Conservation (phyloP, 108 stramenopile species). For the Stephanodiscus minutulus region DNA sequence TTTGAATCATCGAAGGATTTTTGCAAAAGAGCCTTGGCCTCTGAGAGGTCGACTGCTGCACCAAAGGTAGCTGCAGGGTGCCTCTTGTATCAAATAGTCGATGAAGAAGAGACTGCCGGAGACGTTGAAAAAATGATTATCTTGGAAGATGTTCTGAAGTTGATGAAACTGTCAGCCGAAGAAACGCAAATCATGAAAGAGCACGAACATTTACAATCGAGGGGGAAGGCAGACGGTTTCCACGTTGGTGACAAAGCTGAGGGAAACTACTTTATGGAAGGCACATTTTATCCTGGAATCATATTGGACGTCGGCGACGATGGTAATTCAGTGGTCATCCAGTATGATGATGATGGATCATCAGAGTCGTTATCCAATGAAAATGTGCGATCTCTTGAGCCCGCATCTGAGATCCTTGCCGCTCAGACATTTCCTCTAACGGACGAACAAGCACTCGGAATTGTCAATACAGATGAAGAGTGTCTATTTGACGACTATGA, state of each 20-base stretch:
- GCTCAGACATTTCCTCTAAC: slow-evolving; percentile 49
- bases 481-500: slow-evolving; percentile 54
- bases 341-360: slow-evolving; percentile 81
- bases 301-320: slow-evolving; percentile 58
- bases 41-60: slow-evolving; percentile 26
- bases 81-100: slow-evolving; percentile 64
- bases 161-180: slow-evolving; percentile 33
- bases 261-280: slow-evolving; percentile 73
- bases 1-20: slow-evolving; percentile 68
- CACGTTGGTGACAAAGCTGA: slow-evolving; percentile 69
- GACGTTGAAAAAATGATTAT: slow-evolving; percentile 46
- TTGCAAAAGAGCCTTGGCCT: slow-evolving; percentile 59
- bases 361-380: slow-evolving; percentile 57
- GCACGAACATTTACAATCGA: slow-evolving; percentile 35
- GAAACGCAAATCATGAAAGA: slow-evolving; percentile 40
- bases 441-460: slow-evolving; percentile 73
- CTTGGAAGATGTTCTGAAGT: slow-evolving; percentile 53
- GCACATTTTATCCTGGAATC: slow-evolving; percentile 65
- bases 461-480: slow-evolving; percentile 58
- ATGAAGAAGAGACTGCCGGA: slow-evolving; percentile 51
- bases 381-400: slow-evolving; percentile 53
- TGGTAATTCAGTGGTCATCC: slow-evolving; percentile 45
- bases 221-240: slow-evolving; percentile 40
- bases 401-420: slow-evolving; percentile 25
- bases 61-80: slow-evolving; percentile 77